Base-by-base conservation (phyloP, 108 stramenopile species). In the Nannochloropsis salina region DNA sequence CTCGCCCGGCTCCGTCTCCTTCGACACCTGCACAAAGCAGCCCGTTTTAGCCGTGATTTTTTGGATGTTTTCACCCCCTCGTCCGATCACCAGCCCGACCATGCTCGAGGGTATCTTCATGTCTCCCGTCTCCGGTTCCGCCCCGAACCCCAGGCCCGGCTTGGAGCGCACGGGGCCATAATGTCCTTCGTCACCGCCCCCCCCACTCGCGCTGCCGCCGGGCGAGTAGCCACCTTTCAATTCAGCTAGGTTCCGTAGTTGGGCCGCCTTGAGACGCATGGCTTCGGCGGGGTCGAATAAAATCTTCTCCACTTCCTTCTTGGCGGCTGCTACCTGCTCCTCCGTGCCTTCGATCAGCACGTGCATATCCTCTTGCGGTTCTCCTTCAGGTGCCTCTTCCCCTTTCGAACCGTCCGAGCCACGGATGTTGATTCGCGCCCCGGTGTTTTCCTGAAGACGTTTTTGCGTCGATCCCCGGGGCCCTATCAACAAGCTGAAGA, bases 41-140 rank as follows among this genome's bases (percentile, higher is more conserved):
- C 83, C 83, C 22, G 83, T 84, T 21, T 41, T 31, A 22, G 21
- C 22, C 42, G 45, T 31, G 44, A 84, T 20, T 11, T 41, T 22
- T 87, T 96, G 91, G 87, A 98, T 98, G 83, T 88, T 93, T 86
- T 95, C 93, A 31, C 96, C 97, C 0, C 95, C 96, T 22, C 94
- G 88, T n/a, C 97, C 97, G 86, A 96, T 96, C 61, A 96, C 93
- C 44, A 92, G 92, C 6, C 95, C 96, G 40, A 92, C 91, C 89
- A 92, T 90, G 21, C 82, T 88, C 80, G 89, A 90, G 4, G 90
- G 90, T 9, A 92, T 89, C 15, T 83, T 80, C 86, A 91, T 84
- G 43, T 91, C 90, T 5, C 90, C 86, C 45, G 88, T 82, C 43
- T 90, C 83, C 41, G 21, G 21, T 8, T 74, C 61, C 61, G 61